These are phyloP conservation scores for Plasmodium relictum DNA, from an alignment of 169 alveolate genomes.

Conservation along the genomic window DNA sequence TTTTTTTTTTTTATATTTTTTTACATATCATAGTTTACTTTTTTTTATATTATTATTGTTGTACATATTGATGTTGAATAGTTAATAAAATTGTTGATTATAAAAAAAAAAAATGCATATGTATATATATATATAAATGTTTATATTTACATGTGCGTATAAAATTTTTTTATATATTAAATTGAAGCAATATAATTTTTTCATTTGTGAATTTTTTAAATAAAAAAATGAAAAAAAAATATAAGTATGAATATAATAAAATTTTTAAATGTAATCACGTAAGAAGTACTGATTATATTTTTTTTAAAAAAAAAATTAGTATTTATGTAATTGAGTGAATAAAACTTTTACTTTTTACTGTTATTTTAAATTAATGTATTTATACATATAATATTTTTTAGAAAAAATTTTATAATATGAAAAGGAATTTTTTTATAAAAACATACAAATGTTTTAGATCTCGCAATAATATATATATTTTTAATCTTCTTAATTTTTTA, in stretches of 20 bases:
- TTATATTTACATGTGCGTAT: background rate
- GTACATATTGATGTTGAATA: conserved; percentile 13
- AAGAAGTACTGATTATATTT: too few relatives aligned
- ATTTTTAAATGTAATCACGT: too few relatives aligned
- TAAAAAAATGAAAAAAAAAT: too few relatives aligned
- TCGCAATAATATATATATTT: conserved; percentile 19
- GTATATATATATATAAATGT: background rate
- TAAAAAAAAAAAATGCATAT: background rate
- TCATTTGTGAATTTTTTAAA: too few relatives aligned
- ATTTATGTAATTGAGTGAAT: background rate
- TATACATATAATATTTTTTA: background rate
- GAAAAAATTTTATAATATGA: conserved; percentile 6
- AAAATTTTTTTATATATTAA: background rate
- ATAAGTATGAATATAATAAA: too few relatives aligned
- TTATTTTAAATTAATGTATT: background rate
- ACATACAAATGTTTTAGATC: background rate
- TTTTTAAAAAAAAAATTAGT: too few relatives aligned
- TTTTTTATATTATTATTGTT: conserved; percentile 29
- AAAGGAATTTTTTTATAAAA: conserved; percentile 10
- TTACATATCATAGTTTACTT: background rate
- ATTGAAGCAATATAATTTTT: too few relatives aligned
- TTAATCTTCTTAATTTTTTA: conserved; percentile 12
- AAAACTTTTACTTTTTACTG: background rate
- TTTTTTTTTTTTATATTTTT: background rate
- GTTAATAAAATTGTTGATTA: conserved; percentile 15